phyloP scores from a whole-genome alignment of 257 asterid genomes.

The Solanum arcanum region DNA sequence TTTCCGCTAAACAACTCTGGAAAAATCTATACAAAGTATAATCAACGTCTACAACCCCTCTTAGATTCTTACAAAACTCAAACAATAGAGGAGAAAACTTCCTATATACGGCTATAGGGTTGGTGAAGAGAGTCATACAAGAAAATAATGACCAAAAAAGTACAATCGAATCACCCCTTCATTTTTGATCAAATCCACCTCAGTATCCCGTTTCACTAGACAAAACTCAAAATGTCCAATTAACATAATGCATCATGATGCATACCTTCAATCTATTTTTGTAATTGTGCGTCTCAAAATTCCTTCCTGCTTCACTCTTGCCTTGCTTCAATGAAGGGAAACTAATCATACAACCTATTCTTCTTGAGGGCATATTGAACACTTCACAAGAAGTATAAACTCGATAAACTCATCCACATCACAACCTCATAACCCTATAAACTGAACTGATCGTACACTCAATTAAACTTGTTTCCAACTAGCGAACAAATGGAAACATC shows the following conservation, averaged over 20 bases:
- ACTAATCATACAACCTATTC: too few species aligned
- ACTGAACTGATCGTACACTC: constrained; percentile 6
- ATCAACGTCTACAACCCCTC: constrained; percentile 17
- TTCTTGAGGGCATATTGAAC: neutral
- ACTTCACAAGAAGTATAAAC: constrained; percentile 27
- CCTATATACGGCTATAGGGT: neutral
- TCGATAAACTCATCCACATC: constrained; percentile 44
- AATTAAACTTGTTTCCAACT: constrained; percentile 38
- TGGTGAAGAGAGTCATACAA: constrained; percentile 18
- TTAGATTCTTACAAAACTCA: constrained; percentile 53
- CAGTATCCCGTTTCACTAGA: too few species aligned
- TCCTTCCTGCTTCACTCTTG: too few species aligned
- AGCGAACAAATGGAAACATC: constrained; percentile 14
- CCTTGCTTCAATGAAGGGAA: too few species aligned
- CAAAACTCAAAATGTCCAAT: too few species aligned
- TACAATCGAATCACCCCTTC: too few species aligned
- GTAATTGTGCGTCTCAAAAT: too few species aligned
- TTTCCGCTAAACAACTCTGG: constrained; percentile 20
- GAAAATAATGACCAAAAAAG: too few species aligned
- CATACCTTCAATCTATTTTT: too few species aligned
- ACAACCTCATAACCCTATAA: constrained; percentile 11
- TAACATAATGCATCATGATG: too few species aligned
- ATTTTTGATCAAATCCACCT: too few species aligned
- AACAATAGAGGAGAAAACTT: constrained; percentile 34
- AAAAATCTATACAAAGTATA: constrained; percentile 35